Evolutionary conservation across 164 flowering plant genomes (phyloP).

Genomic region (Dillenia turbinata): DNA sequence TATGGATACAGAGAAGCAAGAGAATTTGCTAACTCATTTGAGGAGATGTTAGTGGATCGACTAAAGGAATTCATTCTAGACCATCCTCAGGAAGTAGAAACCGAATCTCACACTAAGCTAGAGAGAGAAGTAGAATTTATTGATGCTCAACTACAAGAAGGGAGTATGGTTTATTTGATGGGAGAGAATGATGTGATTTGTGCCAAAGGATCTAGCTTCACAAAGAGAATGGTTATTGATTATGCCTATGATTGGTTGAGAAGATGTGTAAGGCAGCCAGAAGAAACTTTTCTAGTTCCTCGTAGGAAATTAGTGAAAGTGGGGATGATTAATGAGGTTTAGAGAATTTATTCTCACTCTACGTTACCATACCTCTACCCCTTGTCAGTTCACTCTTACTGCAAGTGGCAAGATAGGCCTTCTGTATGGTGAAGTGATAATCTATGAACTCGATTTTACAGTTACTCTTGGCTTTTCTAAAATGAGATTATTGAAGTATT

Average conservation of each 20-base stretch:
- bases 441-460: no score
- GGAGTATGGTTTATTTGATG: slow-evolving; percentile 10
- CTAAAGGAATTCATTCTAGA: slow-evolving; percentile 7
- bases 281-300: slow-evolving; percentile 10
- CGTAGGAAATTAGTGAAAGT: slow-evolving; percentile 13
- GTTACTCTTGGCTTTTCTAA: no score
- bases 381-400: no score
- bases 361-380: no score
- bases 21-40: slow-evolving; percentile 3
- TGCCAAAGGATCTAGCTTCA: slow-evolving; percentile 6
- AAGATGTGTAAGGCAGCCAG: slow-evolving; percentile 3
- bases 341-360: no score
- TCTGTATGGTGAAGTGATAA: no score
- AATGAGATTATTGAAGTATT: no score
- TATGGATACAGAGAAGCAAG: slow-evolving; percentile 21
- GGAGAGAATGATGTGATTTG: slow-evolving; percentile 21
- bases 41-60: slow-evolving; percentile 6
- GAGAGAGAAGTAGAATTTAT: slow-evolving; percentile 11
- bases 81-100: neutral
- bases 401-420: no score
- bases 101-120: neutral
- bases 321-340: slow-evolving; percentile 16
- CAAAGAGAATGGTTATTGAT: slow-evolving; percentile 8
- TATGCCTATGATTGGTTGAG: slow-evolving; percentile 10
- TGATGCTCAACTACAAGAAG: slow-evolving; percentile 5